These are phyloP conservation scores for Carpinus viminea DNA, from an alignment of 306 rosid species.

Conservation along the genomic window DNA sequence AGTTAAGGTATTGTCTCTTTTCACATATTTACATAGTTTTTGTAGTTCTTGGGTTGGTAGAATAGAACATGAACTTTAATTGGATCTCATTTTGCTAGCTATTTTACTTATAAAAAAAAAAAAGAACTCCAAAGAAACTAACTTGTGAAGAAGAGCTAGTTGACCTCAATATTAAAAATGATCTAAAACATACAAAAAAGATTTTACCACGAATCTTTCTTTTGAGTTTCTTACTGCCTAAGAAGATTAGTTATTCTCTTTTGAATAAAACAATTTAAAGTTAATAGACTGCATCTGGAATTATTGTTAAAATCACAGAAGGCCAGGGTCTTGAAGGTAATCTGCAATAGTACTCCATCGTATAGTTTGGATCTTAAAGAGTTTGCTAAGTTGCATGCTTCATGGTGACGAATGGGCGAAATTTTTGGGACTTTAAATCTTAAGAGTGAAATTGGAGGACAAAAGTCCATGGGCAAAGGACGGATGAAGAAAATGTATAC, in stretches of 20 bases:
- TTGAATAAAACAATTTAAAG: background rate
- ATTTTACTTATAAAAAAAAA: too few species aligned
- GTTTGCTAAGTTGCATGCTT: background rate
- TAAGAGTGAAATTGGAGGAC: background rate
- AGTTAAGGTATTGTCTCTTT: slow-evolving; percentile 62
- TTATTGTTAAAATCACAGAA: background rate
- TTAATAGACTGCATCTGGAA: background rate
- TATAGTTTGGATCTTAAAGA: background rate
- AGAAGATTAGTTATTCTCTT: background rate
- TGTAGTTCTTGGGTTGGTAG: too few species aligned
- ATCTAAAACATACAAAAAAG: background rate
- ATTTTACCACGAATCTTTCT: background rate
- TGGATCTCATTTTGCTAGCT: too few species aligned
- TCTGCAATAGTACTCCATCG: background rate
- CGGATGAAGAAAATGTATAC: too few species aligned
- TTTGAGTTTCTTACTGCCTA: background rate
- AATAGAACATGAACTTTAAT: too few species aligned
- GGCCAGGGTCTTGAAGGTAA: background rate
- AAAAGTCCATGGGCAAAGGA: too few species aligned
- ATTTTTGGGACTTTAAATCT: too few species aligned
- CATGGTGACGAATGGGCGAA: background rate
- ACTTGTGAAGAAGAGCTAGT: background rate
- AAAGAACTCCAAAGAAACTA: background rate
- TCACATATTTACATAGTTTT: too few species aligned
- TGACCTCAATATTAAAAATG: slow-evolving; percentile 6